Base-by-base conservation (phyloP, 257 asterid species). In the Nicotiana noctiflora region DNA sequence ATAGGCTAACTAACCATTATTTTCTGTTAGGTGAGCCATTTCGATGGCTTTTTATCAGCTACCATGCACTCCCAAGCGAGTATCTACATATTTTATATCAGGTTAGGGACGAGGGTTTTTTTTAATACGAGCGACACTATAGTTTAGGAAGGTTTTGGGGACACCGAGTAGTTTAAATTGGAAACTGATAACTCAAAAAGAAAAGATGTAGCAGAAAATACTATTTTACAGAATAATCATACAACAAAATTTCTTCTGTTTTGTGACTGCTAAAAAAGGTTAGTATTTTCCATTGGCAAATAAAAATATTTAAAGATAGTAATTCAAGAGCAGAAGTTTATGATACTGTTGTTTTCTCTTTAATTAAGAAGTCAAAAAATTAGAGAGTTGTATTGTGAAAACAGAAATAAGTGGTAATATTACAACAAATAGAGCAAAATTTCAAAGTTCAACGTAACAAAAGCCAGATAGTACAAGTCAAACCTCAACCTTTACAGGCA, bases 391-490 rank as follows among this genome's bases (percentile, higher is more conserved):
- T 21, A 72, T 72, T 49, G 78, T 72, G 61, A 46, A 77, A 77
- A 77, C 68, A 57, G 51, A 18, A 29, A 23, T 13, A 23, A 29
- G 19, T 19, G 19, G 11, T 55, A 64, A 21, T 25, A 23, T 11
- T 18, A 51, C 37, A 59, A 62, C 44, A 2, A 75, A 21, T 46
- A 19, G 56, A 70, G 14, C 56, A 81, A 29, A 7, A 46, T 67
- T 85, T 84, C 80, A 74, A 84, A 85, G 86, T 84, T 84, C 57
- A 83, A 76, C n/a, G n/a, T n/a, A n/a, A n/a, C 10, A 77, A 78
- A 70, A 51, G 84, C 81, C 72, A 84, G 81, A 89, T 83, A 80
- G 77, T 88, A 59, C 57, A 27, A 56, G 93, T 91, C 93, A 89
- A 89, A 88, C 88, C 84, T 83, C 86, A 82, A 83, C 14, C 83